Evolutionary conservation across 495 filamentous ascomycete genomes (phyloP), one percentile per base, ranked within the genome.

Genomic region (Penicillium atrosanguineum): DNA sequence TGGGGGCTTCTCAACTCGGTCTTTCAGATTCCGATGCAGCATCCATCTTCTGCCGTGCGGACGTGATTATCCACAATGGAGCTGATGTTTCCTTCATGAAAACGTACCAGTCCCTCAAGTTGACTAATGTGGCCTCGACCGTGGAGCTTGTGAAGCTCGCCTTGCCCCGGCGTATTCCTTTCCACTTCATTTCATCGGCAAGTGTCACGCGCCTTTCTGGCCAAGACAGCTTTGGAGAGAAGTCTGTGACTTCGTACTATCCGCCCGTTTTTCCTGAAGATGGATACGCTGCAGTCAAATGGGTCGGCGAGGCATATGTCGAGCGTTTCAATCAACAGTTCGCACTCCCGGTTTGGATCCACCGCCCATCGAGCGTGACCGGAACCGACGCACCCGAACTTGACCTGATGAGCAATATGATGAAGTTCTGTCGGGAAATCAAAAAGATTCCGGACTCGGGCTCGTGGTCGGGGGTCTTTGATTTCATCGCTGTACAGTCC

Each of bases 1-100:
- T 76, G 1, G 47, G 55, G 0, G 37, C 39, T 4, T 50, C 63
- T 46, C 56, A 19, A 1, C 50, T 82, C 0, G 80, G 79, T 7
- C 62, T 82, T 0, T 62, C 63, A 0, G 52, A 63, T 0, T 25
- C 41, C 0, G 63, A 73, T 0, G 55, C 53, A 11, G 11, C 9
- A 1, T 44, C 29, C 0, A 57, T 84, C 1, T 73, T 67, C 20
- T 14, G 14, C 5, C 37, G 46, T 2, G 73, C 67, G 0, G 69
- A 83, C 41, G 53, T 52, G 6, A 60, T 83, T 26, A 74, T 85
- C 31, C 82, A 84, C 62, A 76, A 72, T 53, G 81, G 79, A 8
- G 77, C 80, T 0, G 71, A 79, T 44, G 71, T 74, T 1, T 80
- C 77, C 4, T 73, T 74, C 59, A 56, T 77, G 51, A 76, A 82